These are phyloP conservation scores for Pseudogymnoascus sp. DNA, from an alignment of 2,329 filamentous ascomycete genomes.

Conservation along the genomic window DNA sequence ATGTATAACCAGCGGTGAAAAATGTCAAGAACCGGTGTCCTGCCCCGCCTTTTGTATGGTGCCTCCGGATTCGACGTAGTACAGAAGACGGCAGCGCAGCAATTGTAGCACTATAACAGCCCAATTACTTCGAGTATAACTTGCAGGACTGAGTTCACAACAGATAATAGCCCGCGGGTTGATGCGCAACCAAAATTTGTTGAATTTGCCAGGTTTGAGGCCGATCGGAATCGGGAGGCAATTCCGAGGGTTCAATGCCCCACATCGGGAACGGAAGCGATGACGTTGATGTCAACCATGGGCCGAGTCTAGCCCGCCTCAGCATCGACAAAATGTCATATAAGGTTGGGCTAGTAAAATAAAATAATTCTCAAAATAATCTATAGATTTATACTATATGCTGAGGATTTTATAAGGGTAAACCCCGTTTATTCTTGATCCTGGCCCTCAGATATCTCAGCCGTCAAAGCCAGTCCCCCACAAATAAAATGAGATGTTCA, in stretches of 20 bases:
- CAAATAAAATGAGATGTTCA: not conserved
- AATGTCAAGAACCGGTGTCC: not conserved
- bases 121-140: conserved; percentile 3
- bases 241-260: conserved; percentile 1
- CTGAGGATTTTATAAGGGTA: not conserved
- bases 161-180: not conserved
- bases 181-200: not conserved
- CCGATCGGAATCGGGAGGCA: not conserved
- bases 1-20: conserved; percentile 3
- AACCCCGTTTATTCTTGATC: not conserved
- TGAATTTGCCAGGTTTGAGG: not conserved
- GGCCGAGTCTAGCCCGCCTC: not conserved
- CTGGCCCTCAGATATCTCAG: no score
- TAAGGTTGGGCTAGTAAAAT: not conserved
- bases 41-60: not conserved
- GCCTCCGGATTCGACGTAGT: not conserved
- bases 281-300: not conserved
- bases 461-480: not conserved
- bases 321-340: not conserved
- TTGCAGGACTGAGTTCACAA: not conserved
- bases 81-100: not conserved
- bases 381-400: not conserved
- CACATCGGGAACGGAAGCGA: conserved; percentile 2
- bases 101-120: not conserved
- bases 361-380: not conserved